Conservation (phyloP, 2,329 filamentous ascomycete genomes). For the Didymella lethalis region DNA sequence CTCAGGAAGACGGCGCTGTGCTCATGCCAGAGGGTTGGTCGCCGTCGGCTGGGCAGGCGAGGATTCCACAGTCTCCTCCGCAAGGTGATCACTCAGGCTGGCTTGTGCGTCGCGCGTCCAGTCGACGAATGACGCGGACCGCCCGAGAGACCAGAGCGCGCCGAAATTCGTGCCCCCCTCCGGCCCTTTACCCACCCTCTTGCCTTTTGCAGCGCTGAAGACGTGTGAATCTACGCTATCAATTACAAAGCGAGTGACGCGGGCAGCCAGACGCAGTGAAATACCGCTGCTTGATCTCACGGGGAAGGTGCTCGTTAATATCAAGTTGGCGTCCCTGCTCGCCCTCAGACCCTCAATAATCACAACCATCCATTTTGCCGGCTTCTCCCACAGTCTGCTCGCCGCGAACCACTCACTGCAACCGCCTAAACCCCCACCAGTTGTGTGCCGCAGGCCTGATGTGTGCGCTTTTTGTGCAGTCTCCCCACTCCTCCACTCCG, state of each 20-base stretch:
- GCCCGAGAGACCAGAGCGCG: slow-evolving; percentile 10
- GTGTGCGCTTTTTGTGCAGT: background rate
- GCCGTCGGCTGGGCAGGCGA: slow-evolving; percentile 30
- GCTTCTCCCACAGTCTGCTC: slow-evolving; percentile 1
- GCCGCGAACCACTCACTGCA: slow-evolving; percentile 1
- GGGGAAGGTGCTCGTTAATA: slow-evolving; percentile 3
- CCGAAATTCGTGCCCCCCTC: slow-evolving; percentile 6
- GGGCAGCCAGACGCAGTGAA: background rate
- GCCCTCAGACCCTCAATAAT: background rate
- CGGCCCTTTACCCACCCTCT: background rate
- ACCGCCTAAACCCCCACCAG: slow-evolving; percentile 8
- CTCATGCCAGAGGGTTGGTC: slow-evolving; percentile 15
- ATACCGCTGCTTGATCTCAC: background rate
- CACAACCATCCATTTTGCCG: background rate
- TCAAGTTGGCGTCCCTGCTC: slow-evolving; percentile 1
- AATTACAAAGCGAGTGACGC: background rate
- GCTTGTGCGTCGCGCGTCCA: slow-evolving; percentile 15
- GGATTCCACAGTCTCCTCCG: slow-evolving; percentile 21
- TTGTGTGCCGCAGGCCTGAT: slow-evolving; percentile 2
- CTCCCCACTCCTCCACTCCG: slow-evolving; percentile 7
- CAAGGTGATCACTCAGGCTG: slow-evolving; percentile 10
- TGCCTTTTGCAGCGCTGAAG: background rate
- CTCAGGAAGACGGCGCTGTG: slow-evolving; percentile 15
- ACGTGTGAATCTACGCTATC: background rate
- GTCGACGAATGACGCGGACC: slow-evolving; percentile 3